Percentiles rank a stretch among this genome's conserved stretches.
Conservation (phyloP, 345 rosid species). For the Populus simonii region DNA sequence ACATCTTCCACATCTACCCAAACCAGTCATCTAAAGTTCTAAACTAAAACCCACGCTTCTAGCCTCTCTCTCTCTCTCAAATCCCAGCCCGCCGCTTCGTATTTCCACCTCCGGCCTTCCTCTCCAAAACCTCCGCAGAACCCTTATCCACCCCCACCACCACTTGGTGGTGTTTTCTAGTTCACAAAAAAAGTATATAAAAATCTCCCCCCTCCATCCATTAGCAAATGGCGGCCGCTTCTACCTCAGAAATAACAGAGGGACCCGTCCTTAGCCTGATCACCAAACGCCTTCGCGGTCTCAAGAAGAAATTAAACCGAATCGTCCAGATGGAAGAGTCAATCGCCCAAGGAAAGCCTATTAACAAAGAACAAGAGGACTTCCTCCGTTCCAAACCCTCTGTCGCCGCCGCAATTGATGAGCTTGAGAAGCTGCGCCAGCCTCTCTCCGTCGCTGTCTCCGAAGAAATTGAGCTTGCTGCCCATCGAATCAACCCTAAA, state of each 20-base stretch:
- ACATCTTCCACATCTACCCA: background rate
- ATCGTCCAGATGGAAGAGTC: constrained; percentile 83
- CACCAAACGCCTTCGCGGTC: constrained; percentile 91
- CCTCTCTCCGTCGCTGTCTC: constrained; percentile 64
- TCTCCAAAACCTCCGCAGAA: background rate
- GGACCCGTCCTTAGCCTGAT: constrained; percentile 79
- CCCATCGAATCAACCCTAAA: constrained; percentile 15
- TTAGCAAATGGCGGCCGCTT: constrained; percentile 28
- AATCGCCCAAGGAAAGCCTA: constrained; percentile 65
- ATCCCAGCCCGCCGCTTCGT: constrained; percentile 6
- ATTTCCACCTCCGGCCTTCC: background rate
- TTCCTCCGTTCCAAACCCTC: constrained; percentile 77
- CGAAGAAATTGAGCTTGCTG: constrained; percentile 62
- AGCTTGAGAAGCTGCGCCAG: constrained; percentile 78
- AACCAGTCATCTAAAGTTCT: background rate
- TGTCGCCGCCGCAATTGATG: constrained; percentile 63
- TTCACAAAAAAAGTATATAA: background rate
- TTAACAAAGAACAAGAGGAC: constrained; percentile 86
- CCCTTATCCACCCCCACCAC: background rate
- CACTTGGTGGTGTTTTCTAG: background rate
- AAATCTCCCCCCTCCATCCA: background rate
- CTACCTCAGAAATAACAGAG: constrained; percentile 43
- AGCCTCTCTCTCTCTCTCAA: background rate
- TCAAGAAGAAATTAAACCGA: constrained; percentile 79
- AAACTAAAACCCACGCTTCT: background rate